phyloP scores from a whole-genome alignment of 2,329 filamentous ascomycete genomes.

The Fusarium sp. region DNA sequence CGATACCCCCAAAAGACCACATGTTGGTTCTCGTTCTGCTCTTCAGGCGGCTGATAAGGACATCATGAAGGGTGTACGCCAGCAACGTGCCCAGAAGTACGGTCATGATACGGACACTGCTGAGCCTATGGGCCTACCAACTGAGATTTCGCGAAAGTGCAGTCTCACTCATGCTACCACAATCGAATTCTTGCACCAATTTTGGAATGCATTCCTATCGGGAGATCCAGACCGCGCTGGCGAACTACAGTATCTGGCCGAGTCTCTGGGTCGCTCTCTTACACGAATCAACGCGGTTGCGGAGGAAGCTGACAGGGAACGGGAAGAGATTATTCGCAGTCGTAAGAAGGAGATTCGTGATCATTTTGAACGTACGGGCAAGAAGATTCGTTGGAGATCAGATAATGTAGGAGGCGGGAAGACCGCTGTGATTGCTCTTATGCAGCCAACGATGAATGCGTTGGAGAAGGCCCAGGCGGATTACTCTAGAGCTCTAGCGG shows the following conservation, averaged over 20 bases:
- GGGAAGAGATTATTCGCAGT: conserved; percentile 73
- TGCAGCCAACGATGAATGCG: conserved; percentile 79
- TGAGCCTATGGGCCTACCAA: conserved; percentile 66
- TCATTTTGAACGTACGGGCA: conserved; percentile 77
- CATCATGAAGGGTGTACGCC: conserved; percentile 73
- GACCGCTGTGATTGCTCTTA: conserved; percentile 79
- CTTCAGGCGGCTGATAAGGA: conserved; percentile 74
- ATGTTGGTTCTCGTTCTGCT: conserved; percentile 77
- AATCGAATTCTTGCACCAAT: conserved; percentile 95
- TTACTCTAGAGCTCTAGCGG: conserved; percentile 78
- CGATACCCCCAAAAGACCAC: conserved; percentile 64
- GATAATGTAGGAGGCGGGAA: conserved; percentile 79
- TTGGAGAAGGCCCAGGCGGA: conserved; percentile 76
- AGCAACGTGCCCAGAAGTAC: conserved; percentile 70
- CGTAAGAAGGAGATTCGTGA: conserved; percentile 78
- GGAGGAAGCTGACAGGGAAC: conserved; percentile 80
- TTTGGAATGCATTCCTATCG: conserved; percentile 92
- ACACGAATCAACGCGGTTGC: conserved; percentile 85
- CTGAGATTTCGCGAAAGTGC: conserved; percentile 69
- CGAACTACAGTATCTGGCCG: conserved; percentile 84
- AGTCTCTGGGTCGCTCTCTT: conserved; percentile 82
- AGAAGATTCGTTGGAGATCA: conserved; percentile 77
- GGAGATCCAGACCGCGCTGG: conserved; percentile 83
- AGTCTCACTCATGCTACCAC: conserved; percentile 87
- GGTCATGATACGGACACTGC: conserved; percentile 61